Percentiles rank a stretch among this genome's conserved stretches.
Evolutionary conservation across 306 rosid species (phyloP).

Genomic region (Carpinus viminea): DNA sequence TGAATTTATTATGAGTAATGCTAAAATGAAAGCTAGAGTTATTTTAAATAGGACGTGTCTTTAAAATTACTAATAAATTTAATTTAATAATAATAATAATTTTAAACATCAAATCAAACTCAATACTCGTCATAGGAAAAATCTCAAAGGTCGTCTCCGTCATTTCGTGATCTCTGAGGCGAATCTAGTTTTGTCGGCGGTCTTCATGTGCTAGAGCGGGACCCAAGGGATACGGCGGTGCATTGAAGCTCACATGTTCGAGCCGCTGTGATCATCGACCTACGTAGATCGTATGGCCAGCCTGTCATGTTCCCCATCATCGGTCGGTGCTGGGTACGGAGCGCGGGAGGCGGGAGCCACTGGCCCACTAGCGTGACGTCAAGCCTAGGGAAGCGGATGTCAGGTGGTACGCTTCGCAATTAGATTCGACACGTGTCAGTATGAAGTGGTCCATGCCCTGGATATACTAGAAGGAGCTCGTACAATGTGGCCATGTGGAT

Average conservation of each 20-base stretch:
- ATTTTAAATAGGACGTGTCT: too few species aligned
- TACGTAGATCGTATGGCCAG: slow-evolving; percentile 8
- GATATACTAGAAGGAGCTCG: slow-evolving; percentile 20
- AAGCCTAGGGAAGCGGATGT: not conserved
- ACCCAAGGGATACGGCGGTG: slow-evolving; percentile 32
- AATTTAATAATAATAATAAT: too few species aligned
- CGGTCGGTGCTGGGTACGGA: slow-evolving; percentile 13
- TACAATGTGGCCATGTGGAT: not conserved
- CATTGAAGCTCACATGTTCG: slow-evolving; percentile 31
- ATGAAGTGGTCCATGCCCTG: slow-evolving; percentile 35
- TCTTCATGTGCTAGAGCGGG: slow-evolving; percentile 34
- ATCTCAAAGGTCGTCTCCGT: not conserved
- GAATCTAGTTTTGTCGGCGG: slow-evolving; percentile 39
- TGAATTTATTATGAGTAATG: too few species aligned
- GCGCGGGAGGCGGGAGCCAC: not conserved
- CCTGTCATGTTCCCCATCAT: not conserved
- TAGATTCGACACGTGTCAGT: slow-evolving; percentile 39
- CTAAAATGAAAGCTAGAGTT: too few species aligned
- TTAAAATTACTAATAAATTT: too few species aligned
- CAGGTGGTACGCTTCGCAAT: slow-evolving; percentile 2
- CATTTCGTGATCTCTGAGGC: slow-evolving; percentile 30
- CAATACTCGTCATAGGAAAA: not conserved
- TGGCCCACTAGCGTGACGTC: slow-evolving; percentile 3
- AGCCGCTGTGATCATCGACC: slow-evolving; percentile 6
- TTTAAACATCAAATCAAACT: too few species aligned